Evolutionary conservation across 192 early-diverging fungal genomes (phyloP), one percentile per base, ranked within the genome.

Genomic region (Allomyces javanicus): DNA sequence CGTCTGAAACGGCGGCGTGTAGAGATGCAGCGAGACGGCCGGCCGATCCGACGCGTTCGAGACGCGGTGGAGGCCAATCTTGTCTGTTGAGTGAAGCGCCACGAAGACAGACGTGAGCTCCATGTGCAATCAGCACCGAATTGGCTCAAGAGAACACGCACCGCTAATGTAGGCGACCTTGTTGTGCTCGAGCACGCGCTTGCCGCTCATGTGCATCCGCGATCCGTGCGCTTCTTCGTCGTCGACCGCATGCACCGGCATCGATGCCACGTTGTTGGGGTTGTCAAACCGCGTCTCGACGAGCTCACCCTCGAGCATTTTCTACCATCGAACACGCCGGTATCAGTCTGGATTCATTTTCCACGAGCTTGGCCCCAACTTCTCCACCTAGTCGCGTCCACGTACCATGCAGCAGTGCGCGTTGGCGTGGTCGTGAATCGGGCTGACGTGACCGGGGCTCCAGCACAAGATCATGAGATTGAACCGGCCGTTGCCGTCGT

Each of bases 381-480:
- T 40, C 33, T 40, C 33, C 33, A 40, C 33, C 33, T 9, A 9
- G 33, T 40, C 5, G 33, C 33, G 7, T 7, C 9, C 33, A 40
- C 33, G 33, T 40, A 40, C 33, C 89, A 96, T 90, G 70, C 93
- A 77, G 71, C 93, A 96, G 72, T 96, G 93, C 25, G 89, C 84
- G 24, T 84, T 83, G 10, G 89, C 76, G 67, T 96, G 93, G 75
- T 93, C 90, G 71, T 96, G 93, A 68, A 96, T 91, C 19, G 93
- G 85, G 67, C 89, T 89, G 64, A 73, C 70, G 63, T 84, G 80
- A 43, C 79, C 83, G 43, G 83, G 79, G 24, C 81, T 83, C 93
- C 93, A 96, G 27, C 86, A 87, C 10, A 96, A 73, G 44, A 96
- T 81, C 72, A 96, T 88, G 44, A 96, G 81, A 65, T 96, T 96